Evolutionary conservation across 2,329 filamentous ascomycete genomes (phyloP).

Genomic region (Aspergillus carbonarius): DNA sequence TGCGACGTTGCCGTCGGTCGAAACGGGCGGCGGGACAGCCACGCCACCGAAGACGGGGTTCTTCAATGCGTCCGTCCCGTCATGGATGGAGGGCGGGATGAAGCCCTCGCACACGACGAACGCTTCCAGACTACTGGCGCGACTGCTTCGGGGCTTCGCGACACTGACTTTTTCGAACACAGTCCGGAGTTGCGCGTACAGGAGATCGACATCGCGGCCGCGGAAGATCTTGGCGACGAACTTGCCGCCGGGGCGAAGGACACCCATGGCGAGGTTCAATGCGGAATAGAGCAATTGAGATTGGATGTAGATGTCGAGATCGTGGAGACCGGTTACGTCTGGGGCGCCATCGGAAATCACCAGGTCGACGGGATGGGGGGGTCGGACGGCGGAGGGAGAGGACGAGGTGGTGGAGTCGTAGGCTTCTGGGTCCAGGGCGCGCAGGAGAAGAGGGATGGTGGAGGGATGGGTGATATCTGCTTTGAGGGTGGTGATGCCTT

Average conservation of each 20-base stretch:
- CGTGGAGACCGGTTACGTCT: conserved; percentile 93
- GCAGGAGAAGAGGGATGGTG: conserved; percentile 84
- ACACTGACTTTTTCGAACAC: conserved; percentile 87
- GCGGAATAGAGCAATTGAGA: conserved; percentile 93
- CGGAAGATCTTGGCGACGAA: conserved; percentile 99
- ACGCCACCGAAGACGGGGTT: conserved; percentile 44
- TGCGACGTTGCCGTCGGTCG: conserved; percentile 33
- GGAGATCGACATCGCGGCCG: conserved; percentile 88
- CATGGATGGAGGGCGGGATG: conserved; percentile 60
- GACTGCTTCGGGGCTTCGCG: conserved; percentile 87
- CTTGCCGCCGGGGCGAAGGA: conserved; percentile 86
- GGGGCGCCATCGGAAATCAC: conserved; percentile 95
- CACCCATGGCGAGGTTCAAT: conserved; percentile 87
- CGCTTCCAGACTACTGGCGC: conserved; percentile 95
- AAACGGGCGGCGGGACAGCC: conserved; percentile 26
- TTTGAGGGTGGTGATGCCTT: conserved; percentile 86
- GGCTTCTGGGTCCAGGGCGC: conserved; percentile 74
- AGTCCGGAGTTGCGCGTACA: conserved; percentile 89
- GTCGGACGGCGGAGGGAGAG: conserved; percentile 46
- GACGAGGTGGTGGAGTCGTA: conserved; percentile 45
- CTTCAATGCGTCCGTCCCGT: conserved; percentile 44
- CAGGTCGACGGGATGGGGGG: conserved; percentile 80
- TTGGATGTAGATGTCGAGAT: conserved; percentile 97
- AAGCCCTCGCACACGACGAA: conserved; percentile 96
- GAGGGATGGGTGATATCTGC: conserved; percentile 97